A percentile compares a stretch with the other conserved stretches of the same genome.
Conservation (phyloP, 2,329 filamentous ascomycete genomes). For the Aspergillus tubingensis region DNA sequence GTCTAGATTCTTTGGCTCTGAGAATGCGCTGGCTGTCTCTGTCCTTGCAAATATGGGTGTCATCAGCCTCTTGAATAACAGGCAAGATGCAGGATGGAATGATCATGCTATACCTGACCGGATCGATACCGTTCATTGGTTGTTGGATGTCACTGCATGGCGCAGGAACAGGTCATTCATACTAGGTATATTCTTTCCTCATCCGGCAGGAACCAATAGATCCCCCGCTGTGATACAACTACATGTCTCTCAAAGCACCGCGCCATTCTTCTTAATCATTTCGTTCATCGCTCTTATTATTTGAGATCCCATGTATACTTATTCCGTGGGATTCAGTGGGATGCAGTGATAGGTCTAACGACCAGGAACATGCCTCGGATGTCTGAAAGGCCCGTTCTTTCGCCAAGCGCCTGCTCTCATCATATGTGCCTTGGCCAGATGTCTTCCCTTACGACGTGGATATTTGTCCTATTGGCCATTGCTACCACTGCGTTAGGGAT, state of each 20-base stretch:
- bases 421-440: background rate
- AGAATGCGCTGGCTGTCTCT: too few species aligned
- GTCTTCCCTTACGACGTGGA: background rate
- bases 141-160: background rate
- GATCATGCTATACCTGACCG: background rate
- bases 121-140: background rate
- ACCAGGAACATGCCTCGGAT: background rate
- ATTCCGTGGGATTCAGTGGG: background rate
- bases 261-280: background rate
- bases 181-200: conserved; percentile 13
- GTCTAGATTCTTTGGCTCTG: too few species aligned
- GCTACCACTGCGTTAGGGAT: background rate
- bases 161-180: background rate
- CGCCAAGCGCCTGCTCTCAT: background rate
- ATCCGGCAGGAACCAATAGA: conserved; percentile 7
- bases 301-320: background rate
- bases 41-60: background rate
- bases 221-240: conserved; percentile 2
- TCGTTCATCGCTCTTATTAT: background rate
- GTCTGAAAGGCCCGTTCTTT: background rate
- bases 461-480: background rate
- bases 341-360: background rate
- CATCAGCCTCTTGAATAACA: background rate
- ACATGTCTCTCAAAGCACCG: background rate
- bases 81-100: background rate